A percentile compares a stretch with the other conserved stretches of the same genome.
These are phyloP conservation scores for Collybiopsis luxurians DNA, from an alignment of 768 basidiomycete genomes.

Conservation along the genomic window DNA sequence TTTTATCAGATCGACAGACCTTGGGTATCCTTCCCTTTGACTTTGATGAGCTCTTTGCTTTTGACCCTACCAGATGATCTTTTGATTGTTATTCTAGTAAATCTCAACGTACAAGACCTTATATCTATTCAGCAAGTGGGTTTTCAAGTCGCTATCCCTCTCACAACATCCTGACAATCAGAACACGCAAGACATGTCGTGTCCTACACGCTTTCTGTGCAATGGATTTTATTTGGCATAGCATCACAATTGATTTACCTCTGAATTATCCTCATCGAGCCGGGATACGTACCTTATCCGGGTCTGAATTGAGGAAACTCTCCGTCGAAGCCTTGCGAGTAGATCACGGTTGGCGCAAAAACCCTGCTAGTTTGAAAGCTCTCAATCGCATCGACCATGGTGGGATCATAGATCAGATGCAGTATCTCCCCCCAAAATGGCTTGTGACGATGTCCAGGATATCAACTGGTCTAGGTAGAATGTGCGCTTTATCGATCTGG, in stretches of 20 bases:
- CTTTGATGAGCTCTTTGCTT: slow-evolving; percentile 17
- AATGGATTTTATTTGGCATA: slow-evolving; percentile 57
- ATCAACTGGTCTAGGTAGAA: slow-evolving; percentile 8
- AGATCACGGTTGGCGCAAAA: slow-evolving; percentile 47
- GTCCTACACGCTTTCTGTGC: slow-evolving; percentile 50
- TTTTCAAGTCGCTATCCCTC: neutral
- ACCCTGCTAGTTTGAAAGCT: slow-evolving; percentile 30
- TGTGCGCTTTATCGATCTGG: slow-evolving; percentile 16
- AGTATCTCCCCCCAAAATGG: slow-evolving; percentile 45
- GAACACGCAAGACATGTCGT: slow-evolving; percentile 52
- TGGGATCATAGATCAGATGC: slow-evolving; percentile 42
- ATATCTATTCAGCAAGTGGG: slow-evolving; percentile 49
- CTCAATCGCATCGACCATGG: slow-evolving; percentile 35
- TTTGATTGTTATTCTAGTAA: slow-evolving; percentile 32
- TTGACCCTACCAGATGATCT: slow-evolving; percentile 42
- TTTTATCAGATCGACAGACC: slow-evolving; percentile 7
- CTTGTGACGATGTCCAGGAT: slow-evolving; percentile 40
- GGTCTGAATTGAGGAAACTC: slow-evolving; percentile 36
- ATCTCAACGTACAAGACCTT: slow-evolving; percentile 37
- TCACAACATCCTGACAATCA: neutral
- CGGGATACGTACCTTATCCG: slow-evolving; percentile 31
- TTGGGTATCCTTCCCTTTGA: neutral
- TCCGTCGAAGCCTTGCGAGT: slow-evolving; percentile 44
- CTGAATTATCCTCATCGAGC: slow-evolving; percentile 40
- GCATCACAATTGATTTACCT: slow-evolving; percentile 34